Evolutionary conservation across 345 rosid species (phyloP).

Genomic region (Ricinus communis): DNA sequence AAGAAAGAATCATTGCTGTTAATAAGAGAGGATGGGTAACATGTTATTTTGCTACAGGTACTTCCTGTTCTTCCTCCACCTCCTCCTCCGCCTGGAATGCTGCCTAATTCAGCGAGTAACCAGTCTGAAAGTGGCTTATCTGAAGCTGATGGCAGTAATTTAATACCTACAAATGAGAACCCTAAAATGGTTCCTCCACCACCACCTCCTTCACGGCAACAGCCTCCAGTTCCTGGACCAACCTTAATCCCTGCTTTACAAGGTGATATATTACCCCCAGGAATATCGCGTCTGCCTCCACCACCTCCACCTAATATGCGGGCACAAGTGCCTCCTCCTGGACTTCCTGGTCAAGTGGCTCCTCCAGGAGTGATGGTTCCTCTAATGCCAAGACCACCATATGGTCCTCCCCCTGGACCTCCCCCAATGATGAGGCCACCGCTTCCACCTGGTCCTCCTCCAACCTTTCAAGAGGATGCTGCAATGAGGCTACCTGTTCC

Average conservation of each 20-base stretch:
- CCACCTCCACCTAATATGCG: constrained; percentile 76
- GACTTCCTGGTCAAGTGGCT: constrained; percentile 49
- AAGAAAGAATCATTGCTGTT: background rate
- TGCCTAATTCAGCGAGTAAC: constrained; percentile 40
- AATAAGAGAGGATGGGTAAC: background rate
- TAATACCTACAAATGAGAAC: constrained; percentile 41
- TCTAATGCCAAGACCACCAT: constrained; percentile 75
- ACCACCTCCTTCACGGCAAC: constrained; percentile 79
- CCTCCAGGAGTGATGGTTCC: constrained; percentile 72
- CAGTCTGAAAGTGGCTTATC: constrained; percentile 47
- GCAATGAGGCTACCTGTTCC: constrained; percentile 52
- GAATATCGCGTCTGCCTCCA: constrained; percentile 69
- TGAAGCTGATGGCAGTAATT: constrained; percentile 46
- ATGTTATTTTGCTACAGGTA: constrained; percentile 34
- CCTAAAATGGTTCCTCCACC: constrained; percentile 74
- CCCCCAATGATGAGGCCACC: constrained; percentile 97
- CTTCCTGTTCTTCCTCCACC: constrained; percentile 46
- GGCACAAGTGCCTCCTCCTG: constrained; percentile 47
- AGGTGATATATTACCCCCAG: constrained; percentile 64
- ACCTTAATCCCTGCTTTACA: constrained; percentile 44
- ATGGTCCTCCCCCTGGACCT: constrained; percentile 81
- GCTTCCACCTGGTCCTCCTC: constrained; percentile 94
- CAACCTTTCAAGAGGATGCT: constrained; percentile 52
- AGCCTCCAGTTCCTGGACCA: constrained; percentile 49
- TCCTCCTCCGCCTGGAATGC: constrained; percentile 68